These are phyloP conservation scores for Cadophora malorum DNA, from an alignment of 2,329 filamentous ascomycete genomes.

Conservation along the genomic window DNA sequence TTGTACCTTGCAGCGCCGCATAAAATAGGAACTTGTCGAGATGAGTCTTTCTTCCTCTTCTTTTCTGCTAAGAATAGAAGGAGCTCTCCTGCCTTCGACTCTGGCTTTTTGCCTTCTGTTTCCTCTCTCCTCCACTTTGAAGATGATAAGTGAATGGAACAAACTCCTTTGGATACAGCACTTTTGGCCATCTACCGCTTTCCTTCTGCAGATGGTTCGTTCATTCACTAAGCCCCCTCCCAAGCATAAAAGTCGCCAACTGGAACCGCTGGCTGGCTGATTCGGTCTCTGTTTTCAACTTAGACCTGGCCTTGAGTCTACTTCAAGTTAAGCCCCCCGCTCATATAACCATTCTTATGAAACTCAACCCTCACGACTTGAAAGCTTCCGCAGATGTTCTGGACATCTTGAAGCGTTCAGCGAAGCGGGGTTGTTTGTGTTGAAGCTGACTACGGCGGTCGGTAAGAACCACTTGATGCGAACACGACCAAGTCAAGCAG, in stretches of 20 bases:
- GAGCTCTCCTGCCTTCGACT: background rate
- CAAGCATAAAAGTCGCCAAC: background rate
- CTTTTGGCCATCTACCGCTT: too few relatives aligned
- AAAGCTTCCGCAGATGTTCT: background rate
- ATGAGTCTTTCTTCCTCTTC: background rate
- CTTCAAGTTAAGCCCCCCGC: background rate
- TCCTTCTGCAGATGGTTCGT: too few relatives aligned
- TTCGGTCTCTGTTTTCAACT: background rate
- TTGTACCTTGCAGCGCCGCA: conserved; percentile 3
- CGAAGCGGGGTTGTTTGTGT: background rate
- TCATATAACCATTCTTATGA: background rate
- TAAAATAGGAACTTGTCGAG: background rate
- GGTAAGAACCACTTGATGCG: background rate
- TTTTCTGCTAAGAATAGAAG: conserved; percentile 1
- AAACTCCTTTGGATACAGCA: too few relatives aligned
- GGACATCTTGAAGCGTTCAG: background rate
- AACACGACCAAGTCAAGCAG: background rate
- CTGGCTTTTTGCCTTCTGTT: background rate
- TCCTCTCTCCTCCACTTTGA: background rate
- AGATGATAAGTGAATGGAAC: too few relatives aligned
- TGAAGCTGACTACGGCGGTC: conserved; percentile 2
- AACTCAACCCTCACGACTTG: background rate
- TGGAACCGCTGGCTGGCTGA: background rate
- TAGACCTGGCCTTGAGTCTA: background rate
- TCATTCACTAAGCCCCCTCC: too few relatives aligned